phyloP scores from a whole-genome alignment of 192 early-diverging fungal species.

The Linnemannia schmuckeri region DNA sequence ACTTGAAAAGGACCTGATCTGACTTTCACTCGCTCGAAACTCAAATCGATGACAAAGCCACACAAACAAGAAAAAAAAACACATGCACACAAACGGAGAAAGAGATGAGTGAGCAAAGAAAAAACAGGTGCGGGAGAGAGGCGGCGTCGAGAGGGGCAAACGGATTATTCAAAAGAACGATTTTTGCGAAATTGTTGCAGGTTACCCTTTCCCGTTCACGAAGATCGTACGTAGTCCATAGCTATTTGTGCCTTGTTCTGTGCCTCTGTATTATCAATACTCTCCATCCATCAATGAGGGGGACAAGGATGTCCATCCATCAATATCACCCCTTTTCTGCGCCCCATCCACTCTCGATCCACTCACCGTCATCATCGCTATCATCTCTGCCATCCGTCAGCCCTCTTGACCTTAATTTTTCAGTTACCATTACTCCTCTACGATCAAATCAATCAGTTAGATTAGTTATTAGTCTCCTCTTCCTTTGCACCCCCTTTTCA shows the following conservation, averaged over 20 bases:
- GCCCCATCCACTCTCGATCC: constrained; percentile 12
- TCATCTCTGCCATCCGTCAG: neutral
- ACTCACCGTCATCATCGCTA: constrained; percentile 4
- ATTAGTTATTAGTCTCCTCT: neutral
- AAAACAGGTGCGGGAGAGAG: neutral
- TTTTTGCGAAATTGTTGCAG: neutral
- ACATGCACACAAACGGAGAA: neutral
- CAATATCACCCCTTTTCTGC: neutral
- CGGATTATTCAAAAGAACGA: constrained; percentile 4
- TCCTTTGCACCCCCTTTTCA: too few relatives aligned
- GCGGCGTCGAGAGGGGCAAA: neutral
- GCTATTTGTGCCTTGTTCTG: neutral
- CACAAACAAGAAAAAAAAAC: neutral
- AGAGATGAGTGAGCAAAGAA: neutral
- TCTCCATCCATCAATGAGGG: neutral
- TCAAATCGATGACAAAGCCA: neutral
- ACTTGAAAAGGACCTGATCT: constrained; percentile 71
- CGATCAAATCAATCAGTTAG: neutral
- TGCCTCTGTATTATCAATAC: neutral
- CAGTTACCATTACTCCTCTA: neutral
- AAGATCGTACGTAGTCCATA: constrained; percentile 43
- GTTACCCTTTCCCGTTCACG: constrained; percentile 43
- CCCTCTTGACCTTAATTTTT: neutral
- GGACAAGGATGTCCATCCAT: constrained; percentile 3
- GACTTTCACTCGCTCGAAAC: constrained; percentile 70